Evolutionary conservation across 2,329 filamentous ascomycete species (phyloP).

Genomic region (Calonectria leucothoes): DNA sequence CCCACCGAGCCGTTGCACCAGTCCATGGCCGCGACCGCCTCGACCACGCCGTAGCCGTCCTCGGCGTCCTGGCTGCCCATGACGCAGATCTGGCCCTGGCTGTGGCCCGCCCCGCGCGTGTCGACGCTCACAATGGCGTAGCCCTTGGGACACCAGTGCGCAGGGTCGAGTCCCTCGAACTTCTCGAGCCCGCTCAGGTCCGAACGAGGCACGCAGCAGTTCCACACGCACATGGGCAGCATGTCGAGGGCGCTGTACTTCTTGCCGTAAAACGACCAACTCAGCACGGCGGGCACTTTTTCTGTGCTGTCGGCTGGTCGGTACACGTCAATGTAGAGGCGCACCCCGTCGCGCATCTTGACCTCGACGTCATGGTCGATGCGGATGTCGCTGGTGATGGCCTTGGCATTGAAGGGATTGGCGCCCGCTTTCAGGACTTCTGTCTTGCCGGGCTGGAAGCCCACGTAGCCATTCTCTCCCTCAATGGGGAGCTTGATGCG

Average conservation of each 20-base stretch:
- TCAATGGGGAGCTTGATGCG: slow-evolving; percentile 33
- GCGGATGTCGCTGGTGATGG: slow-evolving; percentile 34
- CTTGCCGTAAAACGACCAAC: slow-evolving; percentile 37
- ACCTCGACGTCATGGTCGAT: slow-evolving; percentile 39
- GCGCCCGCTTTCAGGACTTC: slow-evolving; percentile 34
- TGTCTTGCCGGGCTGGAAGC: slow-evolving; percentile 29
- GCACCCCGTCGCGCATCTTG: slow-evolving; percentile 33
- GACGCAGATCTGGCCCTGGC: slow-evolving; percentile 13
- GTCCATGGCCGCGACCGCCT: slow-evolving; percentile 40
- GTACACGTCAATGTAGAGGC: slow-evolving; percentile 33
- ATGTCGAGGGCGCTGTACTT: slow-evolving; percentile 32
- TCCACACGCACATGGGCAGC: slow-evolving; percentile 16
- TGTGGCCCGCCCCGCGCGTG: slow-evolving; percentile 8
- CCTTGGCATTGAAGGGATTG: slow-evolving; percentile 31
- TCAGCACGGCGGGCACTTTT: slow-evolving; percentile 29
- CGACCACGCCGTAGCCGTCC: slow-evolving; percentile 43
- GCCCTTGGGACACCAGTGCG: slow-evolving; percentile 17
- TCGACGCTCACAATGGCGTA: slow-evolving; percentile 22
- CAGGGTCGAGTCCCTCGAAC: slow-evolving; percentile 21
- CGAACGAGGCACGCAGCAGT: slow-evolving; percentile 14
- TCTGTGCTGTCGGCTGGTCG: slow-evolving; percentile 13
- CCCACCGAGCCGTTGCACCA: slow-evolving; percentile 46
- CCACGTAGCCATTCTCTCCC: slow-evolving; percentile 34
- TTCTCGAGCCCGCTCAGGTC: slow-evolving; percentile 26
- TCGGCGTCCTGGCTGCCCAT: slow-evolving; percentile 37